A percentile compares a stretch with the other conserved stretches of the same genome.
Conservation (phyloP, 1,284 basidiomycete genomes). For the Cutaneotrichosporon sp. region DNA sequence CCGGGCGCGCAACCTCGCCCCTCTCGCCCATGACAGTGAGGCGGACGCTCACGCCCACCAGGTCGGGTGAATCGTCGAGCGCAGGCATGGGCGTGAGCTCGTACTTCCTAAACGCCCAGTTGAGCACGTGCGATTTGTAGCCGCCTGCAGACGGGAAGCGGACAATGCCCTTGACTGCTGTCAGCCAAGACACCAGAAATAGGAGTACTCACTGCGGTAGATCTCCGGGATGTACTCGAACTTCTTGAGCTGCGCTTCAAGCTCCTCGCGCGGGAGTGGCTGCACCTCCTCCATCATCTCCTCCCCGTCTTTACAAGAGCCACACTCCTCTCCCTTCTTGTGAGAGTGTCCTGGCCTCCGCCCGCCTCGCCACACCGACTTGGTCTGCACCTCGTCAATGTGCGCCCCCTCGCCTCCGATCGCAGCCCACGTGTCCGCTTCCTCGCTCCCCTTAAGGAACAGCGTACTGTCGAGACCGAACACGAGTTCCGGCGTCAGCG, state of each 20-base stretch:
- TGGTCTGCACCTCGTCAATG: constrained; percentile 78
- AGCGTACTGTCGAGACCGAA: constrained; percentile 81
- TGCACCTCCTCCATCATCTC: constrained; percentile 35
- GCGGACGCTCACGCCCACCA: constrained; percentile 56
- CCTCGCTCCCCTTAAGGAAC: constrained; percentile 56
- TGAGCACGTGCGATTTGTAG: constrained; percentile 64
- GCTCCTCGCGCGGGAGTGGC: constrained; percentile 21
- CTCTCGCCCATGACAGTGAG: constrained; percentile 85
- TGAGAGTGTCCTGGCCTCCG: constrained; percentile 41
- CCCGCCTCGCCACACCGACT: constrained; percentile 61
- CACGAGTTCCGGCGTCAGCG: constrained; percentile 64
- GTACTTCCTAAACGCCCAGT: constrained; percentile 86
- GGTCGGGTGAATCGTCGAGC: constrained; percentile 46
- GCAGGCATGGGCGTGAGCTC: constrained; percentile 61
- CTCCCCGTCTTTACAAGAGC: not conserved
- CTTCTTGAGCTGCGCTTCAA: constrained; percentile 56
- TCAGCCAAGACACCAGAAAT: constrained; percentile 11
- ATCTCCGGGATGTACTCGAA: constrained; percentile 56
- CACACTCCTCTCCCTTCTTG: constrained; percentile 25
- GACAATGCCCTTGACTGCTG: constrained; percentile 69
- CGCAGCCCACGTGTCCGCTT: constrained; percentile 39
- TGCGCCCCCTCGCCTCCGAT: constrained; percentile 50
- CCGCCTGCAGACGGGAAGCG: constrained; percentile 52
- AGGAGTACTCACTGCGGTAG: constrained; percentile 43
- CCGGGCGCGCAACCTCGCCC: constrained; percentile 68